Base-by-base conservation (phyloP, 2,329 filamentous ascomycete genomes). In the Fusarium sp. region DNA sequence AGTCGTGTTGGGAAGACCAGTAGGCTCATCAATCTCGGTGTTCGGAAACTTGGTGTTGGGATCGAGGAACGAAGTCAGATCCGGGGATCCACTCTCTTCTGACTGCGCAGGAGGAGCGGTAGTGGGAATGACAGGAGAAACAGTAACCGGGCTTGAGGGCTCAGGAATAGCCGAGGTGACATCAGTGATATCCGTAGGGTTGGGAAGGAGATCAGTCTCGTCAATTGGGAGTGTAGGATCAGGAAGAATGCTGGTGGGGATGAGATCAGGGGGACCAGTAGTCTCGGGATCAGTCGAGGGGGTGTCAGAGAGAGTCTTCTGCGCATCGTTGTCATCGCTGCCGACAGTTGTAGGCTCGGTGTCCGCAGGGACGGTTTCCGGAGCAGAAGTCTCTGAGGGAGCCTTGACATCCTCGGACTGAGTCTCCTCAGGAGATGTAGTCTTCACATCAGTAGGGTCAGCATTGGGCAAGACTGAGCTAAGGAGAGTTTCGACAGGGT, bases 401-500 rank as follows among this genome's bases (percentile, higher is more conserved):
- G 44, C 42, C 39, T 69, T 45, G 36, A 43, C 62, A 17, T 48
- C 39, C 9, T 34, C 44, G 8, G 66, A 51, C 55, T 52, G 45
- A 15, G 55, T 34, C 28, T 51, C 28, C 38, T 58, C 42, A 8
- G 55, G 55, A 13, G 46, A 31, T 11, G 28, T 45, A 17, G 39
- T 52, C 26, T 66, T 63, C 22, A 53, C 48, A 9, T 63, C 51
- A 17, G 18, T 31, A 5, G 28, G 28, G 5, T 31, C 28, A 31
- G 9, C 59, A 15, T 42, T 52, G 31, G 68, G 68, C 28, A 74
- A 44, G 18, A 74, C 42, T 7, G 58, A 71, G 34, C 56, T 63
- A 26, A 76, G 20, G 26, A 72, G 38, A 13, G 73, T 70, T 13
- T 59, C 45, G n/a, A 76, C 55, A 15, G 76, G 73, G 34, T 74